Conservation (phyloP, 805 yeast genomes). For the Nematodospora valgi region DNA sequence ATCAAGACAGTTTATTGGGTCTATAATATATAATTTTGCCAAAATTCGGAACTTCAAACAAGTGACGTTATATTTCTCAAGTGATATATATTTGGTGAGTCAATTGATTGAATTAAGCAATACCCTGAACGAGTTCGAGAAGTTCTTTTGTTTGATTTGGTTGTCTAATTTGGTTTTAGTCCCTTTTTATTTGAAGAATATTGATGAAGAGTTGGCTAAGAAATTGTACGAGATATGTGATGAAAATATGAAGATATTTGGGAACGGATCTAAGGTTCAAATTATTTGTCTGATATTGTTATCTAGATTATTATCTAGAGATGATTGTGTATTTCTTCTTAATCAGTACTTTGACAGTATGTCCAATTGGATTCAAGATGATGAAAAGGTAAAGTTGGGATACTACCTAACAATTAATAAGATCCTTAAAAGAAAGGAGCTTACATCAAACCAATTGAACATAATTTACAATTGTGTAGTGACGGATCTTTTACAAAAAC, state of each 20-base stretch:
- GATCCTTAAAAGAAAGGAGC: conserved; percentile 23
- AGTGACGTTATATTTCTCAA: conserved; percentile 55
- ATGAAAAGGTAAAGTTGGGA: conserved; percentile 26
- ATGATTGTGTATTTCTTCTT: conserved; percentile 35
- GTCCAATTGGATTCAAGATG: conserved; percentile 3
- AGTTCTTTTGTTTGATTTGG: conserved; percentile 60
- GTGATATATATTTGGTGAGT: conserved; percentile 52
- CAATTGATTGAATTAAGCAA: conserved; percentile 16
- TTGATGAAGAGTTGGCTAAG: conserved; percentile 30
- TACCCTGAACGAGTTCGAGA: conserved; percentile 20
- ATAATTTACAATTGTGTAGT: conserved; percentile 15
- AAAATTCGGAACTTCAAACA: conserved; percentile 67
- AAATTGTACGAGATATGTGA: conserved; percentile 34
- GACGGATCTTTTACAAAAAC: conserved; percentile 13
- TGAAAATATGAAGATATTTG: conserved; percentile 23
- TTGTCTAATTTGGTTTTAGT: conserved; percentile 62
- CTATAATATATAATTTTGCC: conserved; percentile 54
- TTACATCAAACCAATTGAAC: conserved; percentile 6
- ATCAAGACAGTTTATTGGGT: conserved; percentile 15
- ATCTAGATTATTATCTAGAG: conserved; percentile 51
- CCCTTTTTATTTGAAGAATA: conserved; percentile 60
- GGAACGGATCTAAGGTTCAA: conserved; percentile 54
- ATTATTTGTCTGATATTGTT: conserved; percentile 50
- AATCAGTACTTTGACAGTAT: conserved; percentile 21
- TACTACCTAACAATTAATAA: conserved; percentile 40